These are phyloP conservation scores for Colletotrichum falcatum DNA, from an alignment of 2,329 filamentous ascomycete species.

Conservation along the genomic window DNA sequence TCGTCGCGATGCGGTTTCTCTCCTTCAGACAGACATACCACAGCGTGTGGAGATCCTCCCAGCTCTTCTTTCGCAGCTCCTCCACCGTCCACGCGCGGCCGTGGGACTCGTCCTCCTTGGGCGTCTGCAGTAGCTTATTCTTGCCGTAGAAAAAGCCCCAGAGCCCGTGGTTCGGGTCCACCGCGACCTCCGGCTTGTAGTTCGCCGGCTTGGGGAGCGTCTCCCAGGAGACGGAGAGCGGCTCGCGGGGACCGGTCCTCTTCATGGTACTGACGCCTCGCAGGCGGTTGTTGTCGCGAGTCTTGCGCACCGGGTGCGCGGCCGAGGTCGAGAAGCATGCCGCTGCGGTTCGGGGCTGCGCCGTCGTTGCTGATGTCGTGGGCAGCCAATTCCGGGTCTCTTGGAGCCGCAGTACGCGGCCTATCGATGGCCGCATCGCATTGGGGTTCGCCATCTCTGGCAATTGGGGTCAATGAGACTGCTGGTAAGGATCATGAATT, in stretches of 20 bases:
- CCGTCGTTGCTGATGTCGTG: background rate
- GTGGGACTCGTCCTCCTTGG: constrained; percentile 76
- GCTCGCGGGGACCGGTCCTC: constrained; percentile 79
- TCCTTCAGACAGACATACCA: constrained; percentile 97
- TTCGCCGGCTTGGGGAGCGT: constrained; percentile 80
- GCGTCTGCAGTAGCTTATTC: constrained; percentile 76
- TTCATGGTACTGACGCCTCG: constrained; percentile 87
- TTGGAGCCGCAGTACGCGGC: constrained; percentile 45
- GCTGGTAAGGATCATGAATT: constrained; percentile 23
- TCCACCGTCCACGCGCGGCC: constrained; percentile 87
- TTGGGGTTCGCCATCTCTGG: constrained; percentile 47
- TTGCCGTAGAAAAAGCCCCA: constrained; percentile 90
- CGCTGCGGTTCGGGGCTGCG: constrained; percentile 30
- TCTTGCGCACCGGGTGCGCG: constrained; percentile 61
- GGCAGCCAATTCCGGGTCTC: constrained; percentile 29
- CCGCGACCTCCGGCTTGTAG: constrained; percentile 67
- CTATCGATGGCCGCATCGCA: constrained; percentile 48
- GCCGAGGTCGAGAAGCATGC: constrained; percentile 67
- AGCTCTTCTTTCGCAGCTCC: constrained; percentile 89
- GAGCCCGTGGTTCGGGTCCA: constrained; percentile 84
- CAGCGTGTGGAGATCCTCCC: constrained; percentile 90
- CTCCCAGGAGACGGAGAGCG: constrained; percentile 78
- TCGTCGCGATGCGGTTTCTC: constrained; percentile 88
- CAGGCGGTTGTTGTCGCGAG: constrained; percentile 80
- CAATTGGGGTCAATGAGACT: constrained; percentile 34